Percentiles rank a stretch among this genome's conserved stretches.
phyloP scores from a whole-genome alignment of 1,139 yeast species.

The Hyphopichia khmerensis region DNA sequence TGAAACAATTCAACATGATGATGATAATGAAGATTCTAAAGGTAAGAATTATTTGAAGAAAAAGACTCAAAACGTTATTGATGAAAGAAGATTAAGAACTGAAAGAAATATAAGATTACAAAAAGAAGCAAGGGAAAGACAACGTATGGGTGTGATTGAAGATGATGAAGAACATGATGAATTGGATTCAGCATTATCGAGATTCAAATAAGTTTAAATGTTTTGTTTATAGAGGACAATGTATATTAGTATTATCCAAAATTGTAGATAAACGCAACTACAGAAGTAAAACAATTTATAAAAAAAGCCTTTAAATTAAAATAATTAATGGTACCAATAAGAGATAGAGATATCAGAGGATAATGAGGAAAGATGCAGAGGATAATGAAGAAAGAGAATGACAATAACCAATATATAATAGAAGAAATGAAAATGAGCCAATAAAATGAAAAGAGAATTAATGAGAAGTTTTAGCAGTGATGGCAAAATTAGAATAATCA shows the following conservation, averaged over 20 bases:
- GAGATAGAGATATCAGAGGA: too few relatives aligned
- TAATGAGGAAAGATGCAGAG: too few relatives aligned
- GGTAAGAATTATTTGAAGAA: constrained; percentile 79
- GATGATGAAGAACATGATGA: constrained; percentile 47
- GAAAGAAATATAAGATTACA: constrained; percentile 76
- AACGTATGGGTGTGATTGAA: constrained; percentile 48
- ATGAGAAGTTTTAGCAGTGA: constrained; percentile 14
- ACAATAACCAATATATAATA: not conserved
- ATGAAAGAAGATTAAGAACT: constrained; percentile 81
- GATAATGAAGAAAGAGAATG: not conserved
- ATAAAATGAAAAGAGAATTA: constrained; percentile 1
- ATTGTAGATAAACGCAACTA: too few relatives aligned
- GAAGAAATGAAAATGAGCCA: not conserved
- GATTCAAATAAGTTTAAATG: constrained; percentile 42
- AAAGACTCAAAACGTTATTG: constrained; percentile 82
- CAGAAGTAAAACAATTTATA: not conserved
- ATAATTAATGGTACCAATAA: too few relatives aligned
- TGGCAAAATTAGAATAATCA: constrained; percentile 41
- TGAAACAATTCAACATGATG: constrained; percentile 31
- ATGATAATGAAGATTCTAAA: constrained; percentile 68
- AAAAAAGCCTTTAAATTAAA: too few relatives aligned
- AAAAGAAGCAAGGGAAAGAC: constrained; percentile 66
- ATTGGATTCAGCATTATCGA: constrained; percentile 56
- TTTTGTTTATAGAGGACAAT: not conserved
- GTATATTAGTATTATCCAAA: too few relatives aligned